Conservation (phyloP, 2,329 filamentous ascomycete genomes). For the Xylariaceae sp. region DNA sequence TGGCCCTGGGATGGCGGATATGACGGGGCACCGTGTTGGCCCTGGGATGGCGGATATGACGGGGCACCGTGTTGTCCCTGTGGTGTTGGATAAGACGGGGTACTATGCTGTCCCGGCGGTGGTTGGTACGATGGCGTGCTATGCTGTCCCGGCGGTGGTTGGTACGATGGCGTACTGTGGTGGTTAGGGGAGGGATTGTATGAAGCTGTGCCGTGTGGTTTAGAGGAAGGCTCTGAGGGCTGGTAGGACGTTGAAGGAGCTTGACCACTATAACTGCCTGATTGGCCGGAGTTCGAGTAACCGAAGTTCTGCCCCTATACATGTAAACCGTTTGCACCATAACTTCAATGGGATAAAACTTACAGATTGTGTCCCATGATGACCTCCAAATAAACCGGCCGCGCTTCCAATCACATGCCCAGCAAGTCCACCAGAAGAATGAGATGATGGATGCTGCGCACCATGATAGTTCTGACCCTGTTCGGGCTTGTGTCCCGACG, state of each 20-base stretch:
- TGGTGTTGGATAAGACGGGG: slow-evolving; percentile 20
- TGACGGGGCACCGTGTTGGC: slow-evolving; percentile 16
- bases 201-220: slow-evolving; percentile 27
- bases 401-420: slow-evolving; percentile 52
- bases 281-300: slow-evolving; percentile 52
- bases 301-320: slow-evolving; percentile 53
- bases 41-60: not conserved
- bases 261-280: slow-evolving; percentile 55
- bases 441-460: slow-evolving; percentile 27
- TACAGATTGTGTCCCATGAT: slow-evolving; percentile 38
- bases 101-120: slow-evolving; percentile 21
- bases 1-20: slow-evolving; percentile 3
- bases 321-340: slow-evolving; percentile 8
- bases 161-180: slow-evolving; percentile 24
- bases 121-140: slow-evolving; percentile 19
- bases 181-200: slow-evolving; percentile 23
- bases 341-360: slow-evolving; percentile 15
- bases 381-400: slow-evolving; percentile 47
- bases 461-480: slow-evolving; percentile 33
- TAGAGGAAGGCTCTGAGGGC: slow-evolving; percentile 31
- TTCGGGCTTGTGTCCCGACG: slow-evolving; percentile 44
- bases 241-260: slow-evolving; percentile 60
- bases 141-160: slow-evolving; percentile 17
- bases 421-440: slow-evolving; percentile 45
- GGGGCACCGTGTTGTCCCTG: slow-evolving; percentile 11